These are phyloP conservation scores for Carex scoparia DNA, from an alignment of 176 grass and related monocot species.

Conservation along the genomic window DNA sequence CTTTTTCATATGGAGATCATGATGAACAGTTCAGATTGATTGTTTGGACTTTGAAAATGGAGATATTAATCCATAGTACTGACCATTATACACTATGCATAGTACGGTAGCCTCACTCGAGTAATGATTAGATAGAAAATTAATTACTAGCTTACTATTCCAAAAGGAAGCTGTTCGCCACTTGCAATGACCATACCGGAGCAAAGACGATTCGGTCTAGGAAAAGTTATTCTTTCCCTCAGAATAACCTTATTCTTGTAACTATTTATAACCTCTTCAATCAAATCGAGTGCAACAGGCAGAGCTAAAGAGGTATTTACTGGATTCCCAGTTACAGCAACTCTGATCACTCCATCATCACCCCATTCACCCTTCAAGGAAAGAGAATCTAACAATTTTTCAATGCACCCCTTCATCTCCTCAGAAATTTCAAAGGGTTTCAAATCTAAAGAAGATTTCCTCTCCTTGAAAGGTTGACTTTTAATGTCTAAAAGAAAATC, in stretches of 20 bases:
- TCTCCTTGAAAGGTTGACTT: conserved; percentile 43
- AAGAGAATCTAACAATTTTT: conserved; percentile 58
- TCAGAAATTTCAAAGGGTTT: conserved; percentile 40
- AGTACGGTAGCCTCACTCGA: not conserved
- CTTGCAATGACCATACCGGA: conserved; percentile 76
- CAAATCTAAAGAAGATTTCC: conserved; percentile 42
- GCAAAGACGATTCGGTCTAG: conserved; percentile 55
- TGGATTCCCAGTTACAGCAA: conserved; percentile 52
- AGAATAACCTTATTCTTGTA: conserved; percentile 36
- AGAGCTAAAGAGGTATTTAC: conserved; percentile 72
- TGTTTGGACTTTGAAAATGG: too few relatives aligned
- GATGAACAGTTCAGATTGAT: too few relatives aligned
- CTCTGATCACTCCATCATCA: conserved; percentile 42
- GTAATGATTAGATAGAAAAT: not conserved
- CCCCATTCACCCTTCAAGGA: conserved; percentile 53
- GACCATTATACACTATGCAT: too few relatives aligned
- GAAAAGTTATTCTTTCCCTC: conserved; percentile 43
- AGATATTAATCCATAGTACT: too few relatives aligned
- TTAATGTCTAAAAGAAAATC: conserved; percentile 52
- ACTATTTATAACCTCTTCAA: conserved; percentile 67
- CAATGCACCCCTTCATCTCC: conserved; percentile 47
- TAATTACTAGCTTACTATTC: conserved; percentile 52
- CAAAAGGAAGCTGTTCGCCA: conserved; percentile 73
- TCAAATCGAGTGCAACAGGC: conserved; percentile 72
- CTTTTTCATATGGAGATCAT: too few relatives aligned